Conservation (phyloP, 2,329 filamentous ascomycete genomes). For the Neopestalotiopsis sp. region DNA sequence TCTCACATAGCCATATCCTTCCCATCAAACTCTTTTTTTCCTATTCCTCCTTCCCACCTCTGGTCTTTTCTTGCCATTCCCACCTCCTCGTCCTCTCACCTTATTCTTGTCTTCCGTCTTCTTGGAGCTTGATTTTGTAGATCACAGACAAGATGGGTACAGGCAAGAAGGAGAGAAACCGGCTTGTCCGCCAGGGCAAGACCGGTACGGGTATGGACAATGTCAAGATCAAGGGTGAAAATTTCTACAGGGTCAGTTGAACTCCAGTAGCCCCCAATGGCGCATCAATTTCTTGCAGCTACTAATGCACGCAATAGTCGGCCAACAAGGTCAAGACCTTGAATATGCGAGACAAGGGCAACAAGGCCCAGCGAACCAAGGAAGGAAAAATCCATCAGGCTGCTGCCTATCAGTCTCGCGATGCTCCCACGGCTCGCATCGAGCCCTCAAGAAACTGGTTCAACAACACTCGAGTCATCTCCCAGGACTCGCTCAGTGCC, state of each 20-base stretch:
- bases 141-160: conserved; percentile 71
- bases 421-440: conserved; percentile 82
- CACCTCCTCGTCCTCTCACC: neutral
- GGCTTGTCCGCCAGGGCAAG: conserved; percentile 86
- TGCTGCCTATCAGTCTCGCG: conserved; percentile 82
- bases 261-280: neutral
- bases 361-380: conserved; percentile 76
- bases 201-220: conserved; percentile 86
- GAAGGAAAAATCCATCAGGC: conserved; percentile 84
- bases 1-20: conserved; percentile 6
- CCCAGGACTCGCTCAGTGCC: conserved; percentile 82
- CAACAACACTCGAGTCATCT: conserved; percentile 88
- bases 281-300: conserved; percentile 42
- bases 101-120: conserved; percentile 4
- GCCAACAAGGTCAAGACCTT: conserved; percentile 89
- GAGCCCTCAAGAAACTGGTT: conserved; percentile 99
- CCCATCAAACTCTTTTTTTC: neutral
- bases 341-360: conserved; percentile 90
- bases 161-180: conserved; percentile 87
- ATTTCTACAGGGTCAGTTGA: conserved; percentile 78
- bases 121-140: conserved; percentile 12
- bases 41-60: neutral
- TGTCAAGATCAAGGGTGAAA: conserved; percentile 93
- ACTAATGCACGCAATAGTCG: neutral
- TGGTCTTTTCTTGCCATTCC: neutral